Evolutionary conservation across 2,329 filamentous ascomycete genomes (phyloP).

Genomic region (Microcyclosporella mali): DNA sequence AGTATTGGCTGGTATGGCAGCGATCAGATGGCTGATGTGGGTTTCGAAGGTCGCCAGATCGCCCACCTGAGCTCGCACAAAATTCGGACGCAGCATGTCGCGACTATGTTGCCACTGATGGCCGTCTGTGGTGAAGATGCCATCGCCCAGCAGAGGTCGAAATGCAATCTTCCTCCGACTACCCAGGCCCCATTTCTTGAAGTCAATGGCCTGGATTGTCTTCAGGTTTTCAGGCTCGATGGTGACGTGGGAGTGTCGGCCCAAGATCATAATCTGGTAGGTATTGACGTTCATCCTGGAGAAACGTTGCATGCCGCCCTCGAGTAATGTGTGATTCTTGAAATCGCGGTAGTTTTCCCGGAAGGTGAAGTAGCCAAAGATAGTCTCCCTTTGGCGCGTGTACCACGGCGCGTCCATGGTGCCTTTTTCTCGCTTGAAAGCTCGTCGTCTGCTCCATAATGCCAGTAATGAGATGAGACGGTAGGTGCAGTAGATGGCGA

Average conservation of each 20-base stretch:
- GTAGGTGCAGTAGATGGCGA: conserved; percentile 31
- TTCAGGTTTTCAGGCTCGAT: conserved; percentile 46
- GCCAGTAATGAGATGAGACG: conserved; percentile 31
- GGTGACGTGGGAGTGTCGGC: conserved; percentile 34
- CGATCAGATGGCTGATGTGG: conserved; percentile 54
- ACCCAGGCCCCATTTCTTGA: conserved; percentile 43
- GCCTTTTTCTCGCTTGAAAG: conserved; percentile 38
- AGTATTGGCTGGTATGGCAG: conserved; percentile 51
- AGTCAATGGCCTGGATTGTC: conserved; percentile 39
- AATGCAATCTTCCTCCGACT: conserved; percentile 32
- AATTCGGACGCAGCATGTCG: conserved; percentile 50
- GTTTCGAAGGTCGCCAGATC: conserved; percentile 54
- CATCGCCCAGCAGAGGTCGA: conserved; percentile 38
- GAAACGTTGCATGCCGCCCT: conserved; percentile 31
- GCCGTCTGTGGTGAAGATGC: conserved; percentile 43
- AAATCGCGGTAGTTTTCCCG: conserved; percentile 35
- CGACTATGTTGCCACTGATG: conserved; percentile 33
- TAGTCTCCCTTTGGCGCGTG: conserved; percentile 48
- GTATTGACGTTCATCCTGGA: conserved; percentile 28
- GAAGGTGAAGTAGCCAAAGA: conserved; percentile 50
- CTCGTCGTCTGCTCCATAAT: conserved; percentile 33
- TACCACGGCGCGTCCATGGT: conserved; percentile 40
- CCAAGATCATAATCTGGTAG: conserved; percentile 36
- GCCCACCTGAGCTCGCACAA: conserved; percentile 47
- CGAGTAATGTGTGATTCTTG: conserved; percentile 34